Evolutionary conservation across 176 grass and related monocot species (phyloP), one percentile per base, ranked within the genome.

Genomic region (Lolium multiflorum): DNA sequence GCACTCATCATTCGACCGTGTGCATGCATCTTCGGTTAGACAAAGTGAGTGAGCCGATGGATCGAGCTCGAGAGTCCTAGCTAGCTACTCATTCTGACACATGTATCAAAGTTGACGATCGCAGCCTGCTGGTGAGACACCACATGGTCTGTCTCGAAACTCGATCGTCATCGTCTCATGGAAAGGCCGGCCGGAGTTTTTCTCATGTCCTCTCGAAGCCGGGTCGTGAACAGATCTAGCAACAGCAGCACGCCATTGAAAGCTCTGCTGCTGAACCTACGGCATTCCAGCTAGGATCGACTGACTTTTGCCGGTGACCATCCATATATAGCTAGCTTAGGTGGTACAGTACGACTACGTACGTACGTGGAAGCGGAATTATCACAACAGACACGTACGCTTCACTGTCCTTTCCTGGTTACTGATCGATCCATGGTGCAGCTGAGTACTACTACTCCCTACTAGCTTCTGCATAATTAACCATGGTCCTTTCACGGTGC

Each of bases 111-210:
- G n/a, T 37, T 21, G 43, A 39, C 20, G 41, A 83, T 57, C 17
- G 17, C 2, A 48, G 11, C 49, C 49, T 51, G 49, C 14, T 3
- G 49, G 28, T 28, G 28, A 2, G 28, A 2, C 49, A 15, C 50
- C 70, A 82, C 86, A 66, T 75, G 85, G 85, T 24, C n/a, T 63
- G 85, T 73, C 77, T 81, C 13, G 43, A 46, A 44, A 28, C 49
- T 39, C 28, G 28, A 28, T 28, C 28, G 28, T 28, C 28, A 28
- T 28, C 28, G 28, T 28, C 28, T 28, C 28, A 28, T 28, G 28
- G 28, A 28, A 28, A 28, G 28, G 28, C 28, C 28, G 28, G 28
- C 28, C 28, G 28, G 28, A 28, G 28, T 28, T 28, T 28, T 28
- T 28, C 28, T 28, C 28, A 28, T 28, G 28, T 28, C 28, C 28